Evolutionary conservation across 306 rosid genomes (phyloP).

Genomic region (Rosa rugosa): DNA sequence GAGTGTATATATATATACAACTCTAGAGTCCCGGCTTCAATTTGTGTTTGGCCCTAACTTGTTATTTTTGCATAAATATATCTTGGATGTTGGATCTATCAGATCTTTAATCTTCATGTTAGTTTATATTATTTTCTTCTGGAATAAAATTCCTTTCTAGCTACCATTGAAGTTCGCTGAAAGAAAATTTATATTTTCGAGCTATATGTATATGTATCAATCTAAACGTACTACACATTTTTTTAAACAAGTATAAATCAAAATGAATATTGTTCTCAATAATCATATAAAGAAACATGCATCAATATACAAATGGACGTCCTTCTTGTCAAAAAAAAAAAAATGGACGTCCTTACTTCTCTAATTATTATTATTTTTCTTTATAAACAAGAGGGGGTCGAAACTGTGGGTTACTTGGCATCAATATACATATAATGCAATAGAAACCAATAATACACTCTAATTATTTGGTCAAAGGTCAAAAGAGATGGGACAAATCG

Average conservation of each 20-base stretch:
- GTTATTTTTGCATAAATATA: no score
- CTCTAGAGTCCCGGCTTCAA: no score
- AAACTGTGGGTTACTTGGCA: conserved; percentile 12
- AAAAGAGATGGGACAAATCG: conserved; percentile 31
- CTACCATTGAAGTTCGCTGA: background rate
- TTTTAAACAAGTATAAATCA: background rate
- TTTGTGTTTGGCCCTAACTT: no score
- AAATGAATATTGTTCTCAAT: background rate
- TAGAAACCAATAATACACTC: conserved; percentile 6
- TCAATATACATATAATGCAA: conserved; percentile 21
- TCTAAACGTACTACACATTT: background rate
- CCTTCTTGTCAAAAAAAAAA: no score
- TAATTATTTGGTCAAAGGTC: conserved; percentile 41
- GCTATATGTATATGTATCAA: background rate
- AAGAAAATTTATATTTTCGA: no score
- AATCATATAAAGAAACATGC: background rate
- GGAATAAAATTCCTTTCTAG: background rate
- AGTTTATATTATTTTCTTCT: background rate
- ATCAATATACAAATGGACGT: no score
- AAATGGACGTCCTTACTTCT: background rate
- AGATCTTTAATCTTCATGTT: no score
- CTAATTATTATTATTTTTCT: background rate
- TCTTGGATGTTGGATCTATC: no score
- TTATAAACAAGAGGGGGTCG: background rate
- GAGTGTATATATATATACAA: no score